Conservation (phyloP, 805 yeast species). For the Barnettozyma wickerhamii region DNA sequence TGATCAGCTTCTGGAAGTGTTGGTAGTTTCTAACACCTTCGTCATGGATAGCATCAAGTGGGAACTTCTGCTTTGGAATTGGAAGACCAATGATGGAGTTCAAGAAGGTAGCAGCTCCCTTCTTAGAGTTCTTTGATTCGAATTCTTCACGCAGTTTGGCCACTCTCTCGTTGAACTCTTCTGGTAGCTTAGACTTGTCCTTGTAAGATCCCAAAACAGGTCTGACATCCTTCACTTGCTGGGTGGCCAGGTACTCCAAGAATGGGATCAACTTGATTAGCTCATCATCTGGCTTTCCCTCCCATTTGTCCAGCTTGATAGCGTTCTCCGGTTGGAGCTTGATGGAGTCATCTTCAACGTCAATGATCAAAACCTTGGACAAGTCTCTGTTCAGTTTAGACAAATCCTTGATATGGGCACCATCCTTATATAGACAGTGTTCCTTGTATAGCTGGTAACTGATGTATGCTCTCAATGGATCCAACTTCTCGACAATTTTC, state of each 20-base stretch:
- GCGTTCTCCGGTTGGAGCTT: conserved; percentile 92
- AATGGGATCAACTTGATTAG: conserved; percentile 83
- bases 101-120: conserved; percentile 45
- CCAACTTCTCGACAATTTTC: conserved; percentile 79
- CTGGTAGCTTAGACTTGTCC: conserved; percentile 62
- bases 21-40: conserved; percentile 89
- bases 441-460: conserved; percentile 87
- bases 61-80: conserved; percentile 44
- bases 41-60: conserved; percentile 84
- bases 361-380: conserved; percentile 73
- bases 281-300: conserved; percentile 77
- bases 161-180: conserved; percentile 81
- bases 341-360: conserved; percentile 67
- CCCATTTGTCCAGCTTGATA: conserved; percentile 82
- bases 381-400: conserved; percentile 88
- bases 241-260: conserved; percentile 91
- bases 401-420: conserved; percentile 85
- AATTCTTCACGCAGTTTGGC: conserved; percentile 67
- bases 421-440: conserved; percentile 81
- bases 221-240: conserved; percentile 80
- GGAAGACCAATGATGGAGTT: conserved; percentile 65
- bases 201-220: conserved; percentile 74
- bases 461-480: conserved; percentile 87
- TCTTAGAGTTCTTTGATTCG: conserved; percentile 46
- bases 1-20: conserved; percentile 73